Conservation (phyloP, 2,329 filamentous ascomycete genomes). For the Paracoccidioides brasiliensis region DNA sequence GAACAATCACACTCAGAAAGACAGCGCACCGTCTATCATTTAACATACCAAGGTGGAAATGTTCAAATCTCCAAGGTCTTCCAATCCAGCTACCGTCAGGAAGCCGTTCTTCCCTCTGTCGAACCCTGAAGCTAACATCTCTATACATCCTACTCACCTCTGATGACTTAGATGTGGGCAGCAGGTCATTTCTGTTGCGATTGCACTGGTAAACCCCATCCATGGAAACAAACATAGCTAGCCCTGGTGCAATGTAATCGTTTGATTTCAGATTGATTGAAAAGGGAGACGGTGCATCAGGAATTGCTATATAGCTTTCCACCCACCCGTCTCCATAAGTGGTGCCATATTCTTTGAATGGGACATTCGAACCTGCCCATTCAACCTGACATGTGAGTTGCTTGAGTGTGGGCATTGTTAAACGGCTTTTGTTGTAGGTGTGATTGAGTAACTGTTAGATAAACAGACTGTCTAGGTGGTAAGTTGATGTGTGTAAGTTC, state of each 20-base stretch:
- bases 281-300: conserved; percentile 34
- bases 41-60: conserved; percentile 34
- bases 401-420: conserved; percentile 41
- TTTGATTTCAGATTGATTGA: conserved; percentile 36
- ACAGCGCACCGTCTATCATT: background rate
- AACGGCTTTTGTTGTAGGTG: background rate
- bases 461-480: background rate
- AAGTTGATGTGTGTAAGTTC: background rate
- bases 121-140: conserved; percentile 37
- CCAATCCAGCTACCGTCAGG: conserved; percentile 36
- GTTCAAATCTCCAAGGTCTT: conserved; percentile 41
- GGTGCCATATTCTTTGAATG: conserved; percentile 38
- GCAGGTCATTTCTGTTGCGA: conserved; percentile 36
- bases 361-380: conserved; percentile 30
- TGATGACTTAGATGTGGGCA: conserved; percentile 6
- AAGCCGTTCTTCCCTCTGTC: conserved; percentile 42
- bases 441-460: background rate
- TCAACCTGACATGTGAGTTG: conserved; percentile 41
- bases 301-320: conserved; percentile 40
- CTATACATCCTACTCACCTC: conserved; percentile 19
- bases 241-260: conserved; percentile 40
- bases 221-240: conserved; percentile 44
- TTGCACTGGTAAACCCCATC: conserved; percentile 47
- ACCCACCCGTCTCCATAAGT: conserved; percentile 40
- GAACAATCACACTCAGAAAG: too few species aligned